Base-by-base conservation (phyloP, 2,329 filamentous ascomycete genomes). In the Aureobasidium pullulans region DNA sequence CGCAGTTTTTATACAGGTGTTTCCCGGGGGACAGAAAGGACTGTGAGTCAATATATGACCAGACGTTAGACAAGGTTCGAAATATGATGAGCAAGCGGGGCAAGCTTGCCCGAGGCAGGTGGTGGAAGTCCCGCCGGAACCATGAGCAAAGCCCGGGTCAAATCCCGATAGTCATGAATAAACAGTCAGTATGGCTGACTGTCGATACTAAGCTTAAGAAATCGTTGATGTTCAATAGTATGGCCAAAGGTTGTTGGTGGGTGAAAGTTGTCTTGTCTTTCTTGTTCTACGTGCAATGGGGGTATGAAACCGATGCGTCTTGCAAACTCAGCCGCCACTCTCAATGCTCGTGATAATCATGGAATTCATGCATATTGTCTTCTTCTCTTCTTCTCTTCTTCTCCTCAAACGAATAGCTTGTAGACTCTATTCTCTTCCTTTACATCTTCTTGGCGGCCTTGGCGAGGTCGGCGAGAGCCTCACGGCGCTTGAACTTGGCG, bases 401-500 rank as follows among this genome's bases (percentile, higher is more conserved):
- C 5, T 29, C 29, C 16, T 34, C 15, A 42, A 43, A 54, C 50
- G 29, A 8, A 50, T 34, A n/a, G 7, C 49, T 31, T 32, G 47
- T 29, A 15, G 39, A 28, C 46, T 43, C 28, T 36, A 4, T 39
- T 39, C n/a, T 32, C 31, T 19, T 8, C 16, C 57, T 59, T 61
- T 53, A 68, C 59, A 70, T 66, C 67, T 72, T 70, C 62, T 63
- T 59, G 19, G 69, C 69, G 49, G 66, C 71, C 67, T 73, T 74
- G 60, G 82, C 84, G 40, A 89, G 78, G 66, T 87, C 86, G 50
- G 83, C 81, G 39, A 89, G 78, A 52, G 85, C 86, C 70, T 89
- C 86, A 54, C 84, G 84, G 63, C 86, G 85, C 81, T 89, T 89
- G 80, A 85, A 89, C 76, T 86, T 87, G 67, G 85, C 86, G 69